A percentile compares a stretch with the other conserved stretches of the same genome.
Evolutionary conservation across 805 yeast species (phyloP).

Genomic region (Lipomyces starkeyi): DNA sequence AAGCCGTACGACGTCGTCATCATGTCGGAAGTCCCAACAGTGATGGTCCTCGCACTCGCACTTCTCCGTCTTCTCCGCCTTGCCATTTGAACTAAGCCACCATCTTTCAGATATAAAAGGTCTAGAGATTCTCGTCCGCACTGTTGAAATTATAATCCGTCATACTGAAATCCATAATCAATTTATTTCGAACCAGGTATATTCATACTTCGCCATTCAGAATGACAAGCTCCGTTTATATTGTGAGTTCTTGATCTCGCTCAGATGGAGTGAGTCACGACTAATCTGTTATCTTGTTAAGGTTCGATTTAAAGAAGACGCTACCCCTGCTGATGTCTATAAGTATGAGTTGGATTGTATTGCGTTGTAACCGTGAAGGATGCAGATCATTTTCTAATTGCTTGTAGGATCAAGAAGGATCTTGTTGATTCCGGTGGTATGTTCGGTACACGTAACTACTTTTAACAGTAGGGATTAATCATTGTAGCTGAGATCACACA

Average conservation of each 20-base stretch:
- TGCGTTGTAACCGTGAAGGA: not conserved
- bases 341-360: conserved; percentile 25
- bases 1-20: conserved; percentile 16
- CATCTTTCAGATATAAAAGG: not conserved
- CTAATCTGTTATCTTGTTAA: conserved; percentile 1
- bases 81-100: too few species aligned
- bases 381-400: conserved; percentile 5
- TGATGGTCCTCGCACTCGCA: not conserved
- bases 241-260: conserved; percentile 21
- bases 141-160: not conserved
- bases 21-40: conserved; percentile 7
- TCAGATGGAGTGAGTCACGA: not conserved
- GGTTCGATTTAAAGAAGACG: conserved; percentile 37
- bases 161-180: not conserved
- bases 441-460: not conserved
- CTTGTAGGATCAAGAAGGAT: conserved; percentile 31
- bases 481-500: conserved; percentile 36
- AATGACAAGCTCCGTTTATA: conserved; percentile 25
- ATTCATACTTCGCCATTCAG: not conserved
- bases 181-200: not conserved
- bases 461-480: not conserved
- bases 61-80: too few species aligned
- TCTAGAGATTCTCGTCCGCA: not conserved
- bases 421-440: conserved; percentile 37
- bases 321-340: conserved; percentile 35